phyloP scores from a whole-genome alignment of 2,329 filamentous ascomycete genomes.

The Fusarium sp. region DNA sequence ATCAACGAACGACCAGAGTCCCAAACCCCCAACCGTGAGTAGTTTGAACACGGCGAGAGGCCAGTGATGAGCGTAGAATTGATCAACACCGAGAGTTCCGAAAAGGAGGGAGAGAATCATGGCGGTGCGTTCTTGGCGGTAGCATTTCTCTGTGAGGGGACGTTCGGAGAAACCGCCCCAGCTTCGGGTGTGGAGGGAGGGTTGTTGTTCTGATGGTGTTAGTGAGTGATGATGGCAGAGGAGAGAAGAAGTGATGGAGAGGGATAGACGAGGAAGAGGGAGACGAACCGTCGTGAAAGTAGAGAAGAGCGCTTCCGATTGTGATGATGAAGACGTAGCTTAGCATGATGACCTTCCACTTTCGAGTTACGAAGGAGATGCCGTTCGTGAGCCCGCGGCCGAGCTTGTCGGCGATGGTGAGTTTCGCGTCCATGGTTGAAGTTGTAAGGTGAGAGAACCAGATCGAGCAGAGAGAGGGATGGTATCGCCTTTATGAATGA shows the following conservation, averaged over 20 bases:
- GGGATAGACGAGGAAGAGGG: neutral
- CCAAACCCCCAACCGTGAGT: constrained; percentile 32
- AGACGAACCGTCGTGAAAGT: neutral
- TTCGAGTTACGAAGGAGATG: constrained; percentile 3
- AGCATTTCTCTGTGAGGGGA: constrained; percentile 30
- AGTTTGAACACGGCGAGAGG: constrained; percentile 33
- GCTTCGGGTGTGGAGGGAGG: constrained; percentile 11
- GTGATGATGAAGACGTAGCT: constrained; percentile 17
- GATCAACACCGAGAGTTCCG: constrained; percentile 27
- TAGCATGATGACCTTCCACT: constrained; percentile 11
- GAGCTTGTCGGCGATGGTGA: constrained; percentile 20
- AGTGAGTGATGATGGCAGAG: neutral
- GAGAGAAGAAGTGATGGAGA: neutral
- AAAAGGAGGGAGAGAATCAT: constrained; percentile 34
- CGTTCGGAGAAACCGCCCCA: constrained; percentile 37
- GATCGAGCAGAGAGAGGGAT: neutral
- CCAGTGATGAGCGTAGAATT: constrained; percentile 40
- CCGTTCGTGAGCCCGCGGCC: constrained; percentile 13
- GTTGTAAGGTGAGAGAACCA: no score
- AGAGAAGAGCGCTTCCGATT: constrained; percentile 17
- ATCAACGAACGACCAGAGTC: constrained; percentile 34
- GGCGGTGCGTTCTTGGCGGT: constrained; percentile 37
- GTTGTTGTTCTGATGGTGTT: neutral
- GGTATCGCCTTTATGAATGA: neutral
- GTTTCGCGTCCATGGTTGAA: constrained; percentile 5